phyloP scores from a whole-genome alignment of 345 rosid species.

The Eucalyptus pumila region DNA sequence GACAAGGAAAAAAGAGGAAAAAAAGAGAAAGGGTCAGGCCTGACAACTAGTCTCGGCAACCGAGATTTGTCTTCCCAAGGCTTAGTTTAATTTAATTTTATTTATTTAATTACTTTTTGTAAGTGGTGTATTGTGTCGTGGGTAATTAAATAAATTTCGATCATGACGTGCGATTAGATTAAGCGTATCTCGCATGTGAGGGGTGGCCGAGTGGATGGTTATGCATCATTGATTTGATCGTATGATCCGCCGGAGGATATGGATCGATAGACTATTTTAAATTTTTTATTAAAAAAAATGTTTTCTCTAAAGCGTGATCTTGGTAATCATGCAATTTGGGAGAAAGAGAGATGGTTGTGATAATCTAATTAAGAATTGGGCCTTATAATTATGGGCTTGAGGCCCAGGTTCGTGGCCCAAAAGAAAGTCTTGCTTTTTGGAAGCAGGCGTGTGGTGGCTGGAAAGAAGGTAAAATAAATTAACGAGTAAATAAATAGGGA shows the following conservation, averaged over 20 bases:
- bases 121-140: not conserved
- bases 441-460: not conserved
- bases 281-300: no score
- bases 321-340: not conserved
- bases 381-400: not conserved
- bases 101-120: no score
- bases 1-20: no score
- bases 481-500: not conserved
- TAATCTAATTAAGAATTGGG: not conserved
- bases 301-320: not conserved
- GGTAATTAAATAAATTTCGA: not conserved
- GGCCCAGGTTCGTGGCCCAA: not conserved
- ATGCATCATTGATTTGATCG: no score
- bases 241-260: rapidly evolving
- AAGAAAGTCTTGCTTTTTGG: not conserved
- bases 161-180: rapidly evolving
- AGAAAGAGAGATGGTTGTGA: not conserved
- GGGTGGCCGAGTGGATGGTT: rapidly evolving
- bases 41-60: no score
- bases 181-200: rapidly evolving
- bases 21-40: no score
- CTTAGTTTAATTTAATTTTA: no score
- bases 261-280: no score
- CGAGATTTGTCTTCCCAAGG: no score
- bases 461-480: not conserved